phyloP scores from a whole-genome alignment of 768 basidiomycete genomes.

The Pisolithus sp. region DNA sequence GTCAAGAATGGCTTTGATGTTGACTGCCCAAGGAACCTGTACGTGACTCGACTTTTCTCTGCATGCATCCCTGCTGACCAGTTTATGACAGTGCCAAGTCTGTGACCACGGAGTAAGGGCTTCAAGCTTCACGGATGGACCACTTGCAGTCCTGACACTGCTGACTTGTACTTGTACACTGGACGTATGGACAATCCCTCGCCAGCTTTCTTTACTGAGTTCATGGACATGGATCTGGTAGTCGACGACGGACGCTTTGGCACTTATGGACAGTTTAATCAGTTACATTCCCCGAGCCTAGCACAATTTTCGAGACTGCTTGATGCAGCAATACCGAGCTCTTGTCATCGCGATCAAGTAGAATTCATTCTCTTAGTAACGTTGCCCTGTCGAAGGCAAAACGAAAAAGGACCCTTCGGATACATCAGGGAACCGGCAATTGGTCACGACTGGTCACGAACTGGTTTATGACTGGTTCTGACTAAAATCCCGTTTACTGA shows the following conservation, averaged over 20 bases:
- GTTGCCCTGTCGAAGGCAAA: too few species aligned
- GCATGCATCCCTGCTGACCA: constrained; percentile 5
- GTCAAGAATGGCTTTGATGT: constrained; percentile 95
- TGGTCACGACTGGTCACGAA: too few species aligned
- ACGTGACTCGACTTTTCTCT: constrained; percentile 28
- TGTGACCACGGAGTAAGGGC: constrained; percentile 60
- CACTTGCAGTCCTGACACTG: neutral
- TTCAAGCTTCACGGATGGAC: neutral
- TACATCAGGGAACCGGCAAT: too few species aligned
- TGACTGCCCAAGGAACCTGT: constrained; percentile 97
- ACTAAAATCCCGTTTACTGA: too few species aligned
- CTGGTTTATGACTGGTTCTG: too few species aligned
- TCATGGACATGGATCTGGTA: constrained; percentile 20
- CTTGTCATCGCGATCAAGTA: neutral
- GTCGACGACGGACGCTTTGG: constrained; percentile 24
- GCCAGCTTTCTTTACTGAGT: constrained; percentile 8
- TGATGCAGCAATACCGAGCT: neutral
- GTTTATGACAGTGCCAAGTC: constrained; percentile 56
- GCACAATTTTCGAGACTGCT: neutral
- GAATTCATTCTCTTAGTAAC: too few species aligned
- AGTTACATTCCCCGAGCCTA: neutral
- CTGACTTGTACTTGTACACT: neutral
- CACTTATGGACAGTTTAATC: constrained; percentile 15
- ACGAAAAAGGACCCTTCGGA: too few species aligned
- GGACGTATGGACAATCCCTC: constrained; percentile 10